phyloP scores from a whole-genome alignment of 2,329 filamentous ascomycete genomes.

The Beauveria varroae region DNA sequence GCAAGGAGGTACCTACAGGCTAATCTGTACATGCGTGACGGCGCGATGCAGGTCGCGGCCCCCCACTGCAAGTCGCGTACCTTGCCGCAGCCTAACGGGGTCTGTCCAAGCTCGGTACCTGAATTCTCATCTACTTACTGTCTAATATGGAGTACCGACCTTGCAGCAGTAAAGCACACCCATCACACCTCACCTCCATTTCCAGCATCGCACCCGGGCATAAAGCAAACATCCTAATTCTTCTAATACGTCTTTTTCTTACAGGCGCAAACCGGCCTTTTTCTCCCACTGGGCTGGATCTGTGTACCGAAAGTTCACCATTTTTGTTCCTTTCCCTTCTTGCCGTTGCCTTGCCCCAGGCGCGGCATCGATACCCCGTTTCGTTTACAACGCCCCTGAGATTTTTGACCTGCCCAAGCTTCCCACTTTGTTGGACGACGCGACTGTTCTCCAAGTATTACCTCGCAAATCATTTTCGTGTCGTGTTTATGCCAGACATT shows the following conservation, averaged over 20 bases:
- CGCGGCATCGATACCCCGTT: conserved; percentile 8
- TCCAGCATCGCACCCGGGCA: conserved; percentile 3
- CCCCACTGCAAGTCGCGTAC: conserved; percentile 12
- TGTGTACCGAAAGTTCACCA: neutral
- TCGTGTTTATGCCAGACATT: neutral
- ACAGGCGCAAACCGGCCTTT: neutral
- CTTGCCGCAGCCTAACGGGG: conserved; percentile 9
- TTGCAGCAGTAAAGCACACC: neutral
- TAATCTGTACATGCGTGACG: neutral
- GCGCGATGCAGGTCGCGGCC: neutral
- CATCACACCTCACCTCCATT: conserved; percentile 7
- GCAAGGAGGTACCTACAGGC: neutral
- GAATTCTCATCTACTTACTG: neutral
- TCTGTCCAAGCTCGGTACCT: neutral
- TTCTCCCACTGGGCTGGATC: neutral
- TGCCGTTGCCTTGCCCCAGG: neutral
- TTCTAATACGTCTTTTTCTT: neutral
- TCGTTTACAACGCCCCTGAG: conserved; percentile 11
- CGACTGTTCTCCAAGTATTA: neutral
- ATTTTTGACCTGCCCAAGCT: conserved; percentile 2
- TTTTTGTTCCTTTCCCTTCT: neutral
- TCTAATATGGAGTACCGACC: neutral
- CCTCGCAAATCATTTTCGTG: neutral
- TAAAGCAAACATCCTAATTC: neutral
- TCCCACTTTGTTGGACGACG: neutral